A percentile compares a stretch with the other conserved stretches of the same genome.
These are phyloP conservation scores for Alternaria viburni DNA, from an alignment of 2,329 filamentous ascomycete species.

Conservation along the genomic window DNA sequence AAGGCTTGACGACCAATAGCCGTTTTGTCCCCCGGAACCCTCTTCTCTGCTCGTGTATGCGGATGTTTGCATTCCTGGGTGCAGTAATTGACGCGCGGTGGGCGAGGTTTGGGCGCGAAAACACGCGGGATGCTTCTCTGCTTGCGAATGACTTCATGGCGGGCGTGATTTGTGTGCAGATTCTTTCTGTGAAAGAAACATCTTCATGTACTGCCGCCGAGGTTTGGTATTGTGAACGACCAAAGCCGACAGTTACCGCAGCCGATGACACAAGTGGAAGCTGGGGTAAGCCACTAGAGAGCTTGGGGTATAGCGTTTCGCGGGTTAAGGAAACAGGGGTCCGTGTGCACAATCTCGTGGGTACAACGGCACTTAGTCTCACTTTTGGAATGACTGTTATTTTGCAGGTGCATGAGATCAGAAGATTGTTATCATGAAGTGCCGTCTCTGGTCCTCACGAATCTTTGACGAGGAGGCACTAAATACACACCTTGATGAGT, in stretches of 20 bases:
- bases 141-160: conserved; percentile 41
- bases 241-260: conserved; percentile 27
- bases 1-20: conserved; percentile 71
- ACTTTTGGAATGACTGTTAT: not conserved
- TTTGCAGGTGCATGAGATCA: not conserved
- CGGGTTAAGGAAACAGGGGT: conserved; percentile 25
- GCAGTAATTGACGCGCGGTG: conserved; percentile 32
- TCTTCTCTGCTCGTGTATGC: conserved; percentile 34
- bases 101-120: conserved; percentile 28
- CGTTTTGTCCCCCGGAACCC: conserved; percentile 48
- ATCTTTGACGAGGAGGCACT: not conserved
- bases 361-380: not conserved
- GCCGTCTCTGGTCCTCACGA: not conserved
- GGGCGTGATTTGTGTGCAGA: conserved; percentile 13
- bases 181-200: conserved; percentile 27
- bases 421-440: not conserved
- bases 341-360: not conserved
- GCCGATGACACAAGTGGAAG: conserved; percentile 21
- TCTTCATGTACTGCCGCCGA: conserved; percentile 29
- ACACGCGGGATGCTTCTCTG: conserved; percentile 38
- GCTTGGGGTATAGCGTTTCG: conserved; percentile 11
- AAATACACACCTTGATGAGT: not conserved
- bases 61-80: conserved; percentile 26
- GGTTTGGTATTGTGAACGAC: conserved; percentile 21
- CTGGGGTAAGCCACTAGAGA: conserved; percentile 22